Base-by-base conservation (phyloP, 495 filamentous ascomycete species). In the Xylaria scruposa region DNA sequence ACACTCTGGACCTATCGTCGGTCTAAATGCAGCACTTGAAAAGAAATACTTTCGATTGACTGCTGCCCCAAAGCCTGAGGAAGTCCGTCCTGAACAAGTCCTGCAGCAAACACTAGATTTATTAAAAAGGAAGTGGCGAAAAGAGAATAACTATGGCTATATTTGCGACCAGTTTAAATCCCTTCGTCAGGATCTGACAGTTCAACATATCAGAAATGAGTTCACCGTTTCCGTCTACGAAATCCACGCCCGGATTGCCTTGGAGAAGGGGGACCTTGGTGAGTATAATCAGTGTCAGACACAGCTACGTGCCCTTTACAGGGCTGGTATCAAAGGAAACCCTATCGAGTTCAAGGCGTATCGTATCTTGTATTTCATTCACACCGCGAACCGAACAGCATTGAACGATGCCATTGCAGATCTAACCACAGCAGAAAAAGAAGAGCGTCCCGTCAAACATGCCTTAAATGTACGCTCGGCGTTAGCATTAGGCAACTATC, bases 261-360 rank as follows among this genome's bases (percentile, higher is more conserved):
- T 99, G 79, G 96, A 99, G 86, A 98, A 97, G 88, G 94, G 92
- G 80, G 96, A 99, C 87, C 88, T 98, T 85, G 95, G 96, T 99
- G 96, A 99, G 96, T 99, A 98, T 94, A 99, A 99, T 87, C 96
- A 99, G 89, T 99, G 96, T 82, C 97, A 98, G 86, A 97, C 96
- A 72, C 96, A 98, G 85, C 88, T 99, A 78, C 92, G 93, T 78
- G 93, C 91, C 69, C 86, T 99, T 75, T 98, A 99, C 81, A 87
- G 87, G 80, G 89, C 92, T 82, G 91, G 92, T 73, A 85, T 97
- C 72, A 93, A 92, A 78, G 97, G 97, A 71, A 93, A 97, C 84
- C 89, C 94, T 68, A 91, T 91, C 79, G 96, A 99, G 82, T 99
- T 99, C 84, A 94, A 95, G 88, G 97, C 95, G 71, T 99, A 99